These are phyloP conservation scores for Rhododendron kiyosumense DNA, from an alignment of 148 eudicot species.

Conservation along the genomic window DNA sequence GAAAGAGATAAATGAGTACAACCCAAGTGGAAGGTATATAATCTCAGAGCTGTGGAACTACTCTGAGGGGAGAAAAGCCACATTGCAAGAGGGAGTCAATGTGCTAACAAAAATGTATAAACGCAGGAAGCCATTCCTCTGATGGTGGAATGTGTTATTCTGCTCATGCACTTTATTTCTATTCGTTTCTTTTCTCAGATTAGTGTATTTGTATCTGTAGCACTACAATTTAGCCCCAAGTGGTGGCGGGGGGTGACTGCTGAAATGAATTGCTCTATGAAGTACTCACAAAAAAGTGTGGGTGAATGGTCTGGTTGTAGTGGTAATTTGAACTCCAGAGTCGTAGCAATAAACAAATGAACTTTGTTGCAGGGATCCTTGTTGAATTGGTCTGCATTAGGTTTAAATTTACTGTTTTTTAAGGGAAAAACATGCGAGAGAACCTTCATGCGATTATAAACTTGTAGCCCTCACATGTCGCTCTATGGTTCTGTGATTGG, in stretches of 20 bases:
- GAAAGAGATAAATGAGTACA: slow-evolving; percentile 55
- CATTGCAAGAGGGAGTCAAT: slow-evolving; percentile 45
- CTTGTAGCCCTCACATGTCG: no score
- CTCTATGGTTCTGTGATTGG: not conserved
- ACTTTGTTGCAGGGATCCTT: slow-evolving; percentile 1
- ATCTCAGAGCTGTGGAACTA: slow-evolving; percentile 52
- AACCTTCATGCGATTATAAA: not conserved
- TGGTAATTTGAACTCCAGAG: not conserved
- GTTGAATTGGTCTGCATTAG: not conserved
- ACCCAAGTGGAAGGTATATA: slow-evolving; percentile 56
- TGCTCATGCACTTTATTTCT: not conserved
- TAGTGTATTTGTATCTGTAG: not conserved
- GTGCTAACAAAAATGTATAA: slow-evolving; percentile 28
- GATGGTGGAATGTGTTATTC: not conserved
- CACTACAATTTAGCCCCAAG: not conserved
- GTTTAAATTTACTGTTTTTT: not conserved
- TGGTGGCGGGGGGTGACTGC: not conserved
- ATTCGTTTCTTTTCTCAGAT: not conserved
- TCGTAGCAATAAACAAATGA: not conserved
- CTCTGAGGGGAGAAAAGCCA: slow-evolving; percentile 42
- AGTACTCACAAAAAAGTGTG: not conserved
- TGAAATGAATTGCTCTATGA: not conserved
- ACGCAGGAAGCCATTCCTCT: slow-evolving; percentile 25
- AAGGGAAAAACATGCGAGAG: not conserved
- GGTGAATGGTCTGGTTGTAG: not conserved